Percentiles rank a stretch among this genome's conserved stretches.
Evolutionary conservation across 2,329 filamentous ascomycete genomes (phyloP).

Genomic region (Cladosporium sp.): DNA sequence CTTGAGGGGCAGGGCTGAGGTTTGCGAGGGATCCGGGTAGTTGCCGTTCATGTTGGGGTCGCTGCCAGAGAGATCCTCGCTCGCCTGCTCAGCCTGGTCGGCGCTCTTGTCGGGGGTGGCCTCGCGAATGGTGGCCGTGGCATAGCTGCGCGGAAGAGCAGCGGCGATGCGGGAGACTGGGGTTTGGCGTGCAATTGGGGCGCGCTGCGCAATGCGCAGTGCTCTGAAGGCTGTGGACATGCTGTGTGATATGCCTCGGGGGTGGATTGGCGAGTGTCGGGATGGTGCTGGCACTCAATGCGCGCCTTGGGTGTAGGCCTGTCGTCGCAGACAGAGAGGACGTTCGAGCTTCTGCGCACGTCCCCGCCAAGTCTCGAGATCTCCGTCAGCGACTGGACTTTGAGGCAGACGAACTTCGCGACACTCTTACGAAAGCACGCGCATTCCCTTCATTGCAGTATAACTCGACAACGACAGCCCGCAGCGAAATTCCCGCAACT

Average conservation of each 20-base stretch:
- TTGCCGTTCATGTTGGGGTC: slow-evolving; percentile 65
- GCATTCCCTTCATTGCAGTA: slow-evolving; percentile 16
- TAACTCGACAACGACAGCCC: slow-evolving; percentile 27
- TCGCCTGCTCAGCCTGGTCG: slow-evolving; percentile 24
- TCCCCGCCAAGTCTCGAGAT: too few species aligned
- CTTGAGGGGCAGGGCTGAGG: slow-evolving; percentile 58
- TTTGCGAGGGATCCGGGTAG: slow-evolving; percentile 68
- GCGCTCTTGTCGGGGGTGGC: slow-evolving; percentile 24
- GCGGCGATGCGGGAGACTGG: slow-evolving; percentile 20
- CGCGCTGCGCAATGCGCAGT: slow-evolving; percentile 25
- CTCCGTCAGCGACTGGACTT: too few species aligned
- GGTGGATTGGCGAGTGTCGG: neutral
- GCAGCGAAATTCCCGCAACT: slow-evolving; percentile 30
- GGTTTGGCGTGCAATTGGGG: slow-evolving; percentile 24
- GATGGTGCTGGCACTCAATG: neutral
- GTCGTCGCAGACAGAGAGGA: slow-evolving; percentile 11
- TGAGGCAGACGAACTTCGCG: too few species aligned
- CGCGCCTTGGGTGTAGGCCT: slow-evolving; percentile 7
- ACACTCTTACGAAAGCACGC: too few species aligned
- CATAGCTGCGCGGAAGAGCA: slow-evolving; percentile 23
- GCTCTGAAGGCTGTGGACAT: slow-evolving; percentile 26
- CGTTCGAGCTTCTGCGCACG: too few species aligned
- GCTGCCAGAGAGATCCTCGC: slow-evolving; percentile 25
- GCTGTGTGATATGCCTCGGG: slow-evolving; percentile 5
- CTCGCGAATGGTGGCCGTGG: slow-evolving; percentile 16